Evolutionary conservation across 2,329 filamentous ascomycete genomes (phyloP), one percentile per base, ranked within the genome.

Genomic region (Sarocladiaceae sp.): DNA sequence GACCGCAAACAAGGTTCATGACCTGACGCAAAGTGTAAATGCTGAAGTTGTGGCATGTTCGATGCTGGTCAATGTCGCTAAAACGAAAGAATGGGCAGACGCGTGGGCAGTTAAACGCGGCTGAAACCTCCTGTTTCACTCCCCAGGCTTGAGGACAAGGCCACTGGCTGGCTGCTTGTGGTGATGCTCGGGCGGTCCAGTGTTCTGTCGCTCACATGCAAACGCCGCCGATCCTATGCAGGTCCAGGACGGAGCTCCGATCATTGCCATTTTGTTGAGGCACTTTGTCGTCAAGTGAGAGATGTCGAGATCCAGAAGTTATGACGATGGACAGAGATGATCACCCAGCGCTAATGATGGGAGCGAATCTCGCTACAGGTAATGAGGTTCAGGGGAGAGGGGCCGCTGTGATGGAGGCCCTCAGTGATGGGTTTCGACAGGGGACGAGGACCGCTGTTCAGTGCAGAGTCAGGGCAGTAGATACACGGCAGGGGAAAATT

Each of bases 121-220:
- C 44, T 48, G 44, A 48, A 48, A 42, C 25, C 44, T 22, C 26
- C 44, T 31, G 44, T 48, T 48, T 33, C 44, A 48, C 28, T n/a
- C 6, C n/a, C 40, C 40, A n/a, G 22, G 40, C 6, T 10, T 13
- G 6, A 28, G 6, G 5, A 17, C 25, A 26, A 46, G 40, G 25
- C 10, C 22, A 46, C 40, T 46, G 40, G 37, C 37, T 25, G 35
- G 10, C n/a, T n/a, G n/a, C n/a, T n/a, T n/a, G n/a, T n/a, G n/a
- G n/a, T n/a, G n/a, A n/a, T n/a, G n/a, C n/a, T n/a, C n/a, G n/a
- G n/a, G n/a, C n/a, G n/a, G n/a, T n/a, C n/a, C n/a, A n/a, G n/a
- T n/a, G n/a, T 31, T 31, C 29, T 8, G 8, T 31, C 29, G 29
- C 29, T 8, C 40, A 22, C 12, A 44, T 28, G 37, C 37, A 40